phyloP scores from a whole-genome alignment of 2,329 filamentous ascomycete genomes.

The Fusarium dlaminii region DNA sequence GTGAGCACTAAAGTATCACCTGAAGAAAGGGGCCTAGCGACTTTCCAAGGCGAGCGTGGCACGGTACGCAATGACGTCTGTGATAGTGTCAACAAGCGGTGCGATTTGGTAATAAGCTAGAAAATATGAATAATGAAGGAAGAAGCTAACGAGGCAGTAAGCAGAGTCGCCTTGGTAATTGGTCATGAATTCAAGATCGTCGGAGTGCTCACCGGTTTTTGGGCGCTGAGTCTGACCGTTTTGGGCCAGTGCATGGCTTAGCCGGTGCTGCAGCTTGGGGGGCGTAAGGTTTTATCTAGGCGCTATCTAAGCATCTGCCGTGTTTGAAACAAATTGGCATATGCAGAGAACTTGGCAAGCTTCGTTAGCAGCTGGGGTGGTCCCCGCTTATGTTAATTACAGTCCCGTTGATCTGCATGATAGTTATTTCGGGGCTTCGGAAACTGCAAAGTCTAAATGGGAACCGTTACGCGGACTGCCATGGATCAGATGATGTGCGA shows the following conservation, averaged over 20 bases:
- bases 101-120: not conserved
- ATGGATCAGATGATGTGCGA: no score
- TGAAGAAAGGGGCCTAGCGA: not conserved
- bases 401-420: not conserved
- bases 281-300: constrained; percentile 6
- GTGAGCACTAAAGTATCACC: constrained; percentile 20
- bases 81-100: not conserved
- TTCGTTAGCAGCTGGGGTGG: not conserved
- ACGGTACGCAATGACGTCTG: not conserved
- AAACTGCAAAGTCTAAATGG: not conserved
- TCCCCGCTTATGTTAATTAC: not conserved
- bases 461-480: not conserved
- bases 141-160: not conserved
- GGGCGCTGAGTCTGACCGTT: not conserved
- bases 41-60: not conserved
- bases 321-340: not conserved
- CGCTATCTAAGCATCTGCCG: constrained; percentile 9
- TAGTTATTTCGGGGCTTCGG: not conserved
- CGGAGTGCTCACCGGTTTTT: not conserved
- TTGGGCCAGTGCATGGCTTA: not conserved
- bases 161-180: not conserved
- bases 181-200: not conserved
- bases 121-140: not conserved
- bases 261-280: not conserved
- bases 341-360: not conserved